Evolutionary conservation across 2,329 filamentous ascomycete species (phyloP), one percentile per base, ranked within the genome.

Genomic region (Podosphaera fusca): DNA sequence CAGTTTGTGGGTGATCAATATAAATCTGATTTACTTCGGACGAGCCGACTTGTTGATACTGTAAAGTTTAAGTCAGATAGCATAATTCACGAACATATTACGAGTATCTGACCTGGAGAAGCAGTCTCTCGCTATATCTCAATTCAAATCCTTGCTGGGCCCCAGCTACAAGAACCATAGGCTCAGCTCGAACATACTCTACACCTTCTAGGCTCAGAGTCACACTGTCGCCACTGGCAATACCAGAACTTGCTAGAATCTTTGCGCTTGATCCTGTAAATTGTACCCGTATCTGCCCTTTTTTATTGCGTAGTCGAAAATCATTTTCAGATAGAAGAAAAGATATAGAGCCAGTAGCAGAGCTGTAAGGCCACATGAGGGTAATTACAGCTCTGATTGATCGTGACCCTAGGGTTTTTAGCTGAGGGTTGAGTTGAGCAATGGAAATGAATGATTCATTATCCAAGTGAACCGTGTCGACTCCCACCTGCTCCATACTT

Each of bases 321-420:
- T 95, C 87, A 51, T 82, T 81, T 64, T 95, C 89, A 51, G 85
- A 85, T 38, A 96, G 77, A 29, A 94, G 77, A 55, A 95, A 81
- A 33, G 87, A 83, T 62, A 88, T 77, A 45, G 81, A 81, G 56
- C 77, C 78, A 35, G 78, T 84, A 33, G 87, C 80, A 30, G 84
- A 84, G 61, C 85, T 95, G 69, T 87, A 95, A 0, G 90, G 90
- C 89, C 90, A 96, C 58, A 87, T 81, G 40, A 96, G 79, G 7
- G 87, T 90, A 30, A 95, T 79, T 14, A 85, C 74, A 45, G 85
- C 88, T 58, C 79, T 76, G 36, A 95, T 70, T 10, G 72, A 70
- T 59, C 71, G 71, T 4, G 70, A 67, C 2, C 65, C 58, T 31
- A 68, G 67, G 10, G 74, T 67, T 12, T 69, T 57, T 4, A 80